A percentile compares a stretch with the other conserved stretches of the same genome.
Conservation (phyloP, 2,329 filamentous ascomycete genomes). For the Neurospora sp. region DNA sequence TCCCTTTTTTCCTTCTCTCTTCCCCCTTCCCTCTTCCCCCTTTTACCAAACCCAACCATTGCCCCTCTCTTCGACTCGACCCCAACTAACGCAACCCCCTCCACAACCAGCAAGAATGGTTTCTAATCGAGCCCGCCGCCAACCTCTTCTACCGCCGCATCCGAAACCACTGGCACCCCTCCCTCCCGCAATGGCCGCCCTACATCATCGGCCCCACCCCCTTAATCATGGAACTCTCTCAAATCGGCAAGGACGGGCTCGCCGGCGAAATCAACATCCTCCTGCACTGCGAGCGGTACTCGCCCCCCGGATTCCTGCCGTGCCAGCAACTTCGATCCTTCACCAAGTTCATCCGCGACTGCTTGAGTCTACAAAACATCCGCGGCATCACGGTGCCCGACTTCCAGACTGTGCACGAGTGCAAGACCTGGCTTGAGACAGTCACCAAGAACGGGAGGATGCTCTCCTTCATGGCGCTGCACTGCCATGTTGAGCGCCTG, state of each 20-base stretch:
- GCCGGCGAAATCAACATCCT: background rate
- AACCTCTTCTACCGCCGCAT: background rate
- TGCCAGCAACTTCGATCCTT: background rate
- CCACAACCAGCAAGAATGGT: background rate
- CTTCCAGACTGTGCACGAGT: background rate
- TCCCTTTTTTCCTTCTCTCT: background rate
- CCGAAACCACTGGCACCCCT: background rate
- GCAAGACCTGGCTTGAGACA: background rate
- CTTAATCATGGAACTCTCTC: background rate
- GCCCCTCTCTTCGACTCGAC: background rate
- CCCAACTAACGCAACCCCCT: background rate
- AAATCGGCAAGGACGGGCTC: background rate
- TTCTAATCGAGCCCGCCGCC: background rate
- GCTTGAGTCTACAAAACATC: background rate
- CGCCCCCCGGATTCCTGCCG: background rate
- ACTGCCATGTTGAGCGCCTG: background rate
- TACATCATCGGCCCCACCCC: background rate
- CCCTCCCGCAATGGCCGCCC: background rate
- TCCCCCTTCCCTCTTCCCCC: background rate
- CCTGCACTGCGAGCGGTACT: background rate
- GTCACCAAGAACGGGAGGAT: background rate
- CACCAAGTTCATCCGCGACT: background rate
- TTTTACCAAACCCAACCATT: too few relatives aligned
- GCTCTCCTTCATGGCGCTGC: background rate
- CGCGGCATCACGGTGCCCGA: background rate